phyloP scores from a whole-genome alignment of 2,329 filamentous ascomycete species.

The Sclerotinia minor region DNA sequence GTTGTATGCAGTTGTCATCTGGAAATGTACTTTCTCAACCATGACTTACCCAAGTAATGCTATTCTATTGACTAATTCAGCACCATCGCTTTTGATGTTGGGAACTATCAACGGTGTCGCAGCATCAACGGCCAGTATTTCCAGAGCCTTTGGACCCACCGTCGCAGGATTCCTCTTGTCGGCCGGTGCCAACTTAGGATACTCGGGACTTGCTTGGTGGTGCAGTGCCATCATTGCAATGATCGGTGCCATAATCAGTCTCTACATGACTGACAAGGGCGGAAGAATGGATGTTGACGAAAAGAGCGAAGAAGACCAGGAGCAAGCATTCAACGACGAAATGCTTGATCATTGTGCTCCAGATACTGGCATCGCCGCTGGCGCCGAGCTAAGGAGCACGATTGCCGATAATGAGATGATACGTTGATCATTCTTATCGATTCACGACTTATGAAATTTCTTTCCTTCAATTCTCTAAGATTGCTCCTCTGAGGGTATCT shows the following conservation, averaged over 20 bases:
- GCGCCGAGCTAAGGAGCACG: conserved; percentile 20
- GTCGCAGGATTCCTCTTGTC: conserved; percentile 84
- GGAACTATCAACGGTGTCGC: conserved; percentile 92
- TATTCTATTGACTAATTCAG: conserved; percentile 85
- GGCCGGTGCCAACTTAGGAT: conserved; percentile 74
- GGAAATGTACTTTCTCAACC: conserved; percentile 91
- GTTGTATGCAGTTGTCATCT: conserved; percentile 75
- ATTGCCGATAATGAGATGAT: conserved; percentile 1
- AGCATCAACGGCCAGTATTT: conserved; percentile 85
- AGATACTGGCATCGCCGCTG: conserved; percentile 32
- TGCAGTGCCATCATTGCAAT: conserved; percentile 75
- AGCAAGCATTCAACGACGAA: conserved; percentile 36
- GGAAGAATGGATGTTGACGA: conserved; percentile 40
- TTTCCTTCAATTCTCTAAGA: conserved; percentile 22
- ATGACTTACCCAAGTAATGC: conserved; percentile 88
- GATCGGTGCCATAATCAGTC: conserved; percentile 70
- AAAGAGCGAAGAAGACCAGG: conserved; percentile 37
- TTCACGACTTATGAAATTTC: conserved; percentile 24
- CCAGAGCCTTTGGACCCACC: conserved; percentile 83
- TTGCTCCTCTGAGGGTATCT: conserved; percentile 11
- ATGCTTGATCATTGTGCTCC: conserved; percentile 35
- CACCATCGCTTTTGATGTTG: conserved; percentile 78
- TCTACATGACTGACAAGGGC: conserved; percentile 66
- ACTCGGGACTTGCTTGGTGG: conserved; percentile 94
- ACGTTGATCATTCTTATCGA: conserved; percentile 1